phyloP scores from a whole-genome alignment of 371 early-diverging fungal species.

The Apophysomyces ossiformis region DNA sequence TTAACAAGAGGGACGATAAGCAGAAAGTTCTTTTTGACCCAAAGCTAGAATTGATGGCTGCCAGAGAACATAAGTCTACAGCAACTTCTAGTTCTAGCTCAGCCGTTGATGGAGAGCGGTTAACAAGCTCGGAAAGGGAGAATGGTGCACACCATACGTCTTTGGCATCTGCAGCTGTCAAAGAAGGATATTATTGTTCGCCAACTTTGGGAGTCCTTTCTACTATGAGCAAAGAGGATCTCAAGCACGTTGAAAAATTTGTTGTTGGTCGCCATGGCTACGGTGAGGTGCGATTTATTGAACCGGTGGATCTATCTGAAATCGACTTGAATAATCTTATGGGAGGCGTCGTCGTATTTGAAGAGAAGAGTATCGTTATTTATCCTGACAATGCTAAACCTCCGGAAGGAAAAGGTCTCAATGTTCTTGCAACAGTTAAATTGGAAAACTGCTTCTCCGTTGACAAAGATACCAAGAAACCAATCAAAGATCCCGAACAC shows the following conservation, averaged over 20 bases:
- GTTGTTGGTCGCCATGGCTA: conserved; percentile 70
- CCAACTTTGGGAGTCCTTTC: conserved; percentile 38
- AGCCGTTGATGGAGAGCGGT: not conserved
- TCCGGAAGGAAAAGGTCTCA: conserved; percentile 84
- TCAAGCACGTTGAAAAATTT: conserved; percentile 77
- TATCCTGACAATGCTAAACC: conserved; percentile 84
- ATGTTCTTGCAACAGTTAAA: conserved; percentile 83
- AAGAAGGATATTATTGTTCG: conserved; percentile 41
- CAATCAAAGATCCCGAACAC: conserved; percentile 69
- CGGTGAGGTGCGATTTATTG: conserved; percentile 79
- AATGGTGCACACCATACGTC: conserved; percentile 16
- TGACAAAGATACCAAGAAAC: conserved; percentile 76
- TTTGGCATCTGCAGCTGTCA: conserved; percentile 21
- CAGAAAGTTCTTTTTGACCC: conserved; percentile 36
- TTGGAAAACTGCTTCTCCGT: conserved; percentile 82
- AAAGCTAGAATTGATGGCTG: conserved; percentile 31
- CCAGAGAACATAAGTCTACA: conserved; percentile 15
- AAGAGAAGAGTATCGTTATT: conserved; percentile 70
- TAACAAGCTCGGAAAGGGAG: conserved; percentile 5
- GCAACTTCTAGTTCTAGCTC: conserved; percentile 13
- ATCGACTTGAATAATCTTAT: conserved; percentile 75
- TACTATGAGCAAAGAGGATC: conserved; percentile 68
- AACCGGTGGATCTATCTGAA: conserved; percentile 82
- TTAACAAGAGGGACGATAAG: conserved; percentile 31
- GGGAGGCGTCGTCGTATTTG: conserved; percentile 79